These are phyloP conservation scores for Aureobasidium pullulans DNA, from an alignment of 2,329 filamentous ascomycete species.

Conservation along the genomic window DNA sequence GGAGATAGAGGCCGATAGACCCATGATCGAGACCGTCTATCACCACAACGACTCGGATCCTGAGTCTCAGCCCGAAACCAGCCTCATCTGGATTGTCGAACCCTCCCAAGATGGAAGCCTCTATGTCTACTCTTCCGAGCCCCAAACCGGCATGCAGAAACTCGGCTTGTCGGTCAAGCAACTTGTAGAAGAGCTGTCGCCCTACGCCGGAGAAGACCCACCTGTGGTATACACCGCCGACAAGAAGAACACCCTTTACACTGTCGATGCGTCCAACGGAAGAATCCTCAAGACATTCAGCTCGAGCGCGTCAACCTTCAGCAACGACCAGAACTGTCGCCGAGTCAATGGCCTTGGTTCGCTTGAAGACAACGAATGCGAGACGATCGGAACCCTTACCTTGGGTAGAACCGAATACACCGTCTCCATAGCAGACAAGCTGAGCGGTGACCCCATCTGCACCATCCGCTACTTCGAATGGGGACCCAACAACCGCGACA, in stretches of 20 bases:
- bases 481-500: slow-evolving; percentile 85
- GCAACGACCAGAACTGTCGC: slow-evolving; percentile 67
- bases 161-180: slow-evolving; percentile 74
- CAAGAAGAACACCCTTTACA: slow-evolving; percentile 85
- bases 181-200: slow-evolving; percentile 74
- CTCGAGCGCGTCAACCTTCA: slow-evolving; percentile 57
- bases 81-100: slow-evolving; percentile 93
- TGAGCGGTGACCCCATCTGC: slow-evolving; percentile 69
- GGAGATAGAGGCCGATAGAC: slow-evolving; percentile 74
- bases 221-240: slow-evolving; percentile 83
- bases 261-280: slow-evolving; percentile 79
- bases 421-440: slow-evolving; percentile 70
- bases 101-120: slow-evolving; percentile 79
- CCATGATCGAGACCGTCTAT: slow-evolving; percentile 86
- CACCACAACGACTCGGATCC: slow-evolving; percentile 60
- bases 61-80: slow-evolving; percentile 54
- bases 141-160: slow-evolving; percentile 52
- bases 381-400: slow-evolving; percentile 70
- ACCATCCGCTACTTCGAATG: slow-evolving; percentile 92
- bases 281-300: slow-evolving; percentile 78
- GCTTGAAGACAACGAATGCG: slow-evolving; percentile 61
- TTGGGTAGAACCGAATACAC: slow-evolving; percentile 85
- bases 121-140: slow-evolving; percentile 74
- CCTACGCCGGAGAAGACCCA: slow-evolving; percentile 66
- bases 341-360: slow-evolving; percentile 55